A percentile compares a stretch with the other conserved stretches of the same genome.
Evolutionary conservation across 2,329 filamentous ascomycete species (phyloP).

Genomic region (Neofusicoccum ribis): DNA sequence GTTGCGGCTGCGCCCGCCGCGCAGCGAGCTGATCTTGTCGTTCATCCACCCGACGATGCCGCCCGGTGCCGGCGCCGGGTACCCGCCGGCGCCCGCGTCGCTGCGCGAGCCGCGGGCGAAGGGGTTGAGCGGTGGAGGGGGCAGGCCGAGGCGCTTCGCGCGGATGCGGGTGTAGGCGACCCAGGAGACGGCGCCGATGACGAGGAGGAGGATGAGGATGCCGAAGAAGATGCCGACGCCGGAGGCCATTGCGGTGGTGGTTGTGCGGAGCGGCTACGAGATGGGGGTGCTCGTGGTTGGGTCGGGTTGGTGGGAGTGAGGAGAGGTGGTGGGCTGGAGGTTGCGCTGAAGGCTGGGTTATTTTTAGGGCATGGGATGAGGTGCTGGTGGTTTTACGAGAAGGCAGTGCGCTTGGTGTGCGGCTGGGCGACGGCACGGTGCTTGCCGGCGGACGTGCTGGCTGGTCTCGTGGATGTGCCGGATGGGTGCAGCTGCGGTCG

Average conservation of each 20-base stretch:
- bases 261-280: not conserved
- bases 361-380: constrained; percentile 16
- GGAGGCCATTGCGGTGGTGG: constrained; percentile 10
- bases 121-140: constrained; percentile 70
- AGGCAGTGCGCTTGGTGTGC: not conserved
- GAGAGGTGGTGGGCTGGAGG: not conserved
- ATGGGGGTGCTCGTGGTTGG: not conserved
- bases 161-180: constrained; percentile 71
- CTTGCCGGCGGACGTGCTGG: not conserved
- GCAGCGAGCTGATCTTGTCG: constrained; percentile 63
- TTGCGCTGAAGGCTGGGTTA: not conserved
- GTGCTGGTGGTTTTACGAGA: not conserved
- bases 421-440: not conserved
- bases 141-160: constrained; percentile 72
- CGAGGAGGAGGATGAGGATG: constrained; percentile 71
- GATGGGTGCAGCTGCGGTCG: not conserved
- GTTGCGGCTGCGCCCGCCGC: constrained; percentile 49
- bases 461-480: not conserved
- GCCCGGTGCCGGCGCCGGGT: constrained; percentile 53
- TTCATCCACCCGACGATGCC: constrained; percentile 74
- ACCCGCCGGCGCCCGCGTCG: constrained; percentile 25
- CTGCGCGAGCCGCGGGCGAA: constrained; percentile 53
- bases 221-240: constrained; percentile 43
- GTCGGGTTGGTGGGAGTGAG: not conserved
- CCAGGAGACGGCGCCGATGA: constrained; percentile 65